Conservation (phyloP, 306 rosid genomes). For the Quercus mongolica region DNA sequence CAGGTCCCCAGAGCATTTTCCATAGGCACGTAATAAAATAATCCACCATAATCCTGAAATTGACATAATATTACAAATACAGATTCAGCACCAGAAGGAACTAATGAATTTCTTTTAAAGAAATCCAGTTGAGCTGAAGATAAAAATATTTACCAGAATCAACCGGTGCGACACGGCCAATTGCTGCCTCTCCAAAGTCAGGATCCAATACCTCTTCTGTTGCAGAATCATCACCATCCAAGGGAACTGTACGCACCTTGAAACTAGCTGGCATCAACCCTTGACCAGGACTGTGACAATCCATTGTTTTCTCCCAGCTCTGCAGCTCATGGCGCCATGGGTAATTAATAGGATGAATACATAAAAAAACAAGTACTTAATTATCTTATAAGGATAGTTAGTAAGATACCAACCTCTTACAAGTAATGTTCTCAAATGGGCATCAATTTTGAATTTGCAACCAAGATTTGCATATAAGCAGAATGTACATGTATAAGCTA, state of each 20-base stretch:
- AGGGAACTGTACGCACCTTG: slow-evolving; percentile 78
- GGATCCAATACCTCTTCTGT: slow-evolving; percentile 91
- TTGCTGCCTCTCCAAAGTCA: slow-evolving; percentile 93
- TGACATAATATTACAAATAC: background rate
- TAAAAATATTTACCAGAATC: slow-evolving; percentile 70
- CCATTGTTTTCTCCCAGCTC: slow-evolving; percentile 98
- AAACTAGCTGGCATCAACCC: slow-evolving; percentile 96
- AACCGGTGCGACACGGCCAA: slow-evolving; percentile 92
- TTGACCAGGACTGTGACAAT: slow-evolving; percentile 93
- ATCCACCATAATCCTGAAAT: slow-evolving; percentile 90
- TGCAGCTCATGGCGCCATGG: slow-evolving; percentile 29
- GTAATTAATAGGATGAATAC: slow-evolving; percentile 15
- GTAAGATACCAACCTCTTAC: background rate
- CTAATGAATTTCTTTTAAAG: slow-evolving; percentile 6
- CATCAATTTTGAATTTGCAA: background rate
- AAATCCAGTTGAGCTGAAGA: background rate
- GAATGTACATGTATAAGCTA: background rate
- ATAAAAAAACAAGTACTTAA: background rate
- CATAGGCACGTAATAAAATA: slow-evolving; percentile 79
- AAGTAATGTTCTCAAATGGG: background rate
- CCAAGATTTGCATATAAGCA: background rate
- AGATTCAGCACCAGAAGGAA: slow-evolving; percentile 14
- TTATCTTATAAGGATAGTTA: background rate
- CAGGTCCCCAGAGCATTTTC: slow-evolving; percentile 73
- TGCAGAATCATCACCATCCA: slow-evolving; percentile 78